phyloP scores from a whole-genome alignment of 768 basidiomycete species.

The Leccinum incarnatum region DNA sequence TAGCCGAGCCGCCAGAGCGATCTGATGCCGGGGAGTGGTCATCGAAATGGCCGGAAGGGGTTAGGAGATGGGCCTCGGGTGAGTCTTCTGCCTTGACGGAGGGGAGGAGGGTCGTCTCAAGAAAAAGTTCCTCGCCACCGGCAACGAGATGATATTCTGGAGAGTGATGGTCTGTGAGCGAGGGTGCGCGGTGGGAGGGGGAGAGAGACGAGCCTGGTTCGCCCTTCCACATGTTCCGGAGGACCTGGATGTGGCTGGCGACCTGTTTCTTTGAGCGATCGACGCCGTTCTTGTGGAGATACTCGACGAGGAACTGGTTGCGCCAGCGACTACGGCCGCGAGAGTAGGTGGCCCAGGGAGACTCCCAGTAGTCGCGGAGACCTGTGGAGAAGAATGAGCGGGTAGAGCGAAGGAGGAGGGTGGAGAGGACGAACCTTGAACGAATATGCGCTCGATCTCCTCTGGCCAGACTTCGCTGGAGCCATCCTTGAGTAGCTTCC shows the following conservation, averaged over 20 bases:
- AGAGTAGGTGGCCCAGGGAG: conserved; percentile 77
- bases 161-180: conserved; percentile 6
- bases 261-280: conserved; percentile 83
- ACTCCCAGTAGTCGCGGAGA: conserved; percentile 74
- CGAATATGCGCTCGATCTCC: conserved; percentile 71
- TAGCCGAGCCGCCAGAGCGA: conserved; percentile 29
- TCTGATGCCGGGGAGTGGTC: conserved; percentile 33
- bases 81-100: conserved; percentile 58
- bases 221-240: conserved; percentile 88
- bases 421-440: conserved; percentile 49
- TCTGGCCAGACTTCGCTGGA: conserved; percentile 81
- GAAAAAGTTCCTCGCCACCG: conserved; percentile 71
- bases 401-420: not conserved
- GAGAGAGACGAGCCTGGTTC: conserved; percentile 52
- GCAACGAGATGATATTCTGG: conserved; percentile 77
- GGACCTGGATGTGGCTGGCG: conserved; percentile 83
- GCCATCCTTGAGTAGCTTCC: conserved; percentile 83
- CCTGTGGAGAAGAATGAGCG: conserved; percentile 38
- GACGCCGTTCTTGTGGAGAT: conserved; percentile 66
- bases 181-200: not conserved
- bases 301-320: conserved; percentile 83
- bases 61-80: conserved; percentile 40
- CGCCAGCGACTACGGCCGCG: conserved; percentile 79
- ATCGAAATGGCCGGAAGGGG: conserved; percentile 35
- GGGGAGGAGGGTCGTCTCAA: conserved; percentile 45